Conservation (phyloP, 768 basidiomycete genomes). For the Crepidotus variabilis region DNA sequence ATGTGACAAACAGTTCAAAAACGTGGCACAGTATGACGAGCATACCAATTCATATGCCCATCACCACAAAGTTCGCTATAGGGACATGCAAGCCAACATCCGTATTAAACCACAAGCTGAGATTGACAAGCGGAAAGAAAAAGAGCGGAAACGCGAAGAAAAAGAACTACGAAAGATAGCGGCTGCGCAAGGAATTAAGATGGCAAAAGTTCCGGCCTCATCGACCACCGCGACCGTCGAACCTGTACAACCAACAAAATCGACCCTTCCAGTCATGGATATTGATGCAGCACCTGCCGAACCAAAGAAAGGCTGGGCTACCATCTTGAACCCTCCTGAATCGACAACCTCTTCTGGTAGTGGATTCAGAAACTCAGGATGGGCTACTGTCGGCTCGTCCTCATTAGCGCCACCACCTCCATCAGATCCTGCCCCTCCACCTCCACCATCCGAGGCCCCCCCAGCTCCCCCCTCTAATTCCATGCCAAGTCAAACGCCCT, state of each 20-base stretch:
- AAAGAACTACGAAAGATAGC: conserved; percentile 83
- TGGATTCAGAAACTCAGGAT: conserved; percentile 44
- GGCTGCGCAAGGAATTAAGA: conserved; percentile 75
- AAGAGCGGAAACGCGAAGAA: conserved; percentile 82
- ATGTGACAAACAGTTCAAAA: conserved; percentile 87
- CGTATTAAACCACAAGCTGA: conserved; percentile 66
- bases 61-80: conserved; percentile 79
- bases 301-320: conserved; percentile 48
- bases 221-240: conserved; percentile 13
- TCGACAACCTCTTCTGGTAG: conserved; percentile 16
- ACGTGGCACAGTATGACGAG: conserved; percentile 83
- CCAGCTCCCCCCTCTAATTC: conserved; percentile 13
- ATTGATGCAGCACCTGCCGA: conserved; percentile 17
- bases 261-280: conserved; percentile 14
- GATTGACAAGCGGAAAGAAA: conserved; percentile 73
- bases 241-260: neutral
- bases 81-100: conserved; percentile 76
- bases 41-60: conserved; percentile 89
- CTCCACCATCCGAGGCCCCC: conserved; percentile 7
- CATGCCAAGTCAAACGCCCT: conserved; percentile 26
- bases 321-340: conserved; percentile 24
- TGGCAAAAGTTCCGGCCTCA: conserved; percentile 37
- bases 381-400: conserved; percentile 41
- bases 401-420: conserved; percentile 15
- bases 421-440: conserved; percentile 9